Conservation (phyloP, 139 green algal genomes). For the Yamagishiella unicocca region DNA sequence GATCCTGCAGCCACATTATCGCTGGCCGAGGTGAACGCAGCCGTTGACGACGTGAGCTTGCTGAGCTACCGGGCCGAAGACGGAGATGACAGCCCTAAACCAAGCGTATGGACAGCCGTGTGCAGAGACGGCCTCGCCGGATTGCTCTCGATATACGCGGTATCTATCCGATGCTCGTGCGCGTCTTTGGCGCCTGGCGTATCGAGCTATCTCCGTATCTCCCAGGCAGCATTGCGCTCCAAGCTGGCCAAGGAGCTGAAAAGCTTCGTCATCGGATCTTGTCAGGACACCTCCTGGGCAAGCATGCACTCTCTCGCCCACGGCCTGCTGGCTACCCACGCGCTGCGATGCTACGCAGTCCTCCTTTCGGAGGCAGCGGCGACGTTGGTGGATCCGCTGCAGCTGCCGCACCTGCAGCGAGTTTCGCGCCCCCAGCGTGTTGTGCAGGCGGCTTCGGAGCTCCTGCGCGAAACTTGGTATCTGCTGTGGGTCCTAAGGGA, state of each 20-base stretch:
- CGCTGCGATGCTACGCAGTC: not conserved
- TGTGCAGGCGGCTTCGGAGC: not conserved
- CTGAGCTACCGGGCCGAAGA: not conserved
- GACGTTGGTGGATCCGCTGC: not conserved
- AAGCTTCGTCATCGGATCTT: not conserved
- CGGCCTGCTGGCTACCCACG: not conserved
- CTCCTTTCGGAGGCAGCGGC: not conserved
- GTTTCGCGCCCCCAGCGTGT: no score
- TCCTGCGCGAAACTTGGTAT: not conserved
- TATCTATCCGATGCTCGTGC: not conserved
- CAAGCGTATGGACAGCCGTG: not conserved
- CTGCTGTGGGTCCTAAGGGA: not conserved
- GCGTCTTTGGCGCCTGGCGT: not conserved
- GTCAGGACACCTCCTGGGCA: not conserved
- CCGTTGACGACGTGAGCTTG: not conserved
- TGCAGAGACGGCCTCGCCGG: not conserved
- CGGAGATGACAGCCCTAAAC: not conserved
- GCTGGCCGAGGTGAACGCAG: not conserved
- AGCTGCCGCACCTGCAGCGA: no score
- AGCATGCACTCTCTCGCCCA: not conserved
- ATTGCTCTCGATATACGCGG: not conserved
- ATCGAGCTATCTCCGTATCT: not conserved
- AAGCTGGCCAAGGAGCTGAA: not conserved
- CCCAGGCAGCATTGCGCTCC: not conserved
- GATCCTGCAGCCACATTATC: no score